Evolutionary conservation across 331 rosid species (phyloP), one percentile per base, ranked within the genome.

Genomic region (Rhamnella rubrinervis): DNA sequence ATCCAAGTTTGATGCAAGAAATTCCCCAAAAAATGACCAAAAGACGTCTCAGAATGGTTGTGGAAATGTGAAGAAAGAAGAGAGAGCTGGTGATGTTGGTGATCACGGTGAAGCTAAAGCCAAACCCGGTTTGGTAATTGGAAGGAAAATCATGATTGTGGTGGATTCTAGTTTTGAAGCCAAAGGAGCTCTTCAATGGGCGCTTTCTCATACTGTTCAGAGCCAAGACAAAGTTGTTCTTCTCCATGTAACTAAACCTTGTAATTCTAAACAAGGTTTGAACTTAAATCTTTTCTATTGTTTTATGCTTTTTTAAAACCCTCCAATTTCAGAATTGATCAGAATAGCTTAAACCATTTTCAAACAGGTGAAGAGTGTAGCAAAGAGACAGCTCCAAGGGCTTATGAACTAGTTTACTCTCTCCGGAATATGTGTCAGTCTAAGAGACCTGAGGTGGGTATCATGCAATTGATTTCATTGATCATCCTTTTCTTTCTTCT

Each of bases 161-260:
- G 88, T 87, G 77, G 98, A 95, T 80, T 95, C 98, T 13, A 91
- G 93, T 76, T 55, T 86, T 67, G 97, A 88, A 82, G 95, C 97
- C 18, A 90, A 91, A 15, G 83, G 84, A 56, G 97, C 96, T 59
- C 74, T 95, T 31, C 97, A 95, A 74, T 91, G 96, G 98, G 96
- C 95, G 35, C 89, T 91, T 39, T 82, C 98, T 75, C 95, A 95
- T 73, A 82, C 96, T 11, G 82, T 91, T 70, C 96, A 87, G 81
- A 87, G 65, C 79, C 95, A 95, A 55, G 98, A 95, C 65, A 75
- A 70, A 17, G 63, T 95, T 17, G 62, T 89, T 71, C 96, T 91
- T 65, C 96, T 91, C 57, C 89, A 83, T 81, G 93, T 95, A 2
- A 87, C 70, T 49, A 93, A 81, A 69, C 80, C 95, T 65, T 80